A percentile compares a stretch with the other conserved stretches of the same genome.
Conservation (phyloP, 192 early-diverging fungal genomes). For the Backusella mclennaniae region DNA sequence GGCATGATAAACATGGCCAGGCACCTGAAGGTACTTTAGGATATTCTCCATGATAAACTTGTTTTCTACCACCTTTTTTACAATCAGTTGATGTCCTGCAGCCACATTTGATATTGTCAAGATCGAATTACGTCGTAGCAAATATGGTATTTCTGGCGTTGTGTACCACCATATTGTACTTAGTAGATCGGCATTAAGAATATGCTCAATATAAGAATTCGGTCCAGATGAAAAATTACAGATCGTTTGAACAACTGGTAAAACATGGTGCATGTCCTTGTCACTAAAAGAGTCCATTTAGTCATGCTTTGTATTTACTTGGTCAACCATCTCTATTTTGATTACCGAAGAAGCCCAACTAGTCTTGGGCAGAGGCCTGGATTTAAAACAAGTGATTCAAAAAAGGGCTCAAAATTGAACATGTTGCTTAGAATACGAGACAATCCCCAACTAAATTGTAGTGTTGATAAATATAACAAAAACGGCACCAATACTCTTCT, state of each 20-base stretch:
- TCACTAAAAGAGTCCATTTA: background rate
- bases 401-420: constrained; percentile 19
- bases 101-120: constrained; percentile 30
- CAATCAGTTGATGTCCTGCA: constrained; percentile 19
- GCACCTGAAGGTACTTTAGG: background rate
- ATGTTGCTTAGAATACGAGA: constrained; percentile 32
- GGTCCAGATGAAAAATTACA: constrained; percentile 28
- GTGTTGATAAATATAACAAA: background rate
- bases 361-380: constrained; percentile 13
- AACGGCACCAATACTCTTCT: too few relatives aligned
- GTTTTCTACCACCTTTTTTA: constrained; percentile 5
- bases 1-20: background rate
- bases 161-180: constrained; percentile 2
- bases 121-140: constrained; percentile 22
- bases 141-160: background rate
- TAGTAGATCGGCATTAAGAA: constrained; percentile 18
- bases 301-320: background rate
- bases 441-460: constrained; percentile 26
- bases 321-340: background rate
- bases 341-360: constrained; percentile 17
- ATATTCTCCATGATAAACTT: constrained; percentile 14
- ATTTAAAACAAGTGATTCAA: constrained; percentile 1
- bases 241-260: constrained; percentile 23
- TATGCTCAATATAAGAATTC: constrained; percentile 11
- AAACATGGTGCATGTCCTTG: background rate